Evolutionary conservation across 2,329 filamentous ascomycete genomes (phyloP), one percentile per base, ranked within the genome.

Genomic region (Trichoderma hamatum): DNA sequence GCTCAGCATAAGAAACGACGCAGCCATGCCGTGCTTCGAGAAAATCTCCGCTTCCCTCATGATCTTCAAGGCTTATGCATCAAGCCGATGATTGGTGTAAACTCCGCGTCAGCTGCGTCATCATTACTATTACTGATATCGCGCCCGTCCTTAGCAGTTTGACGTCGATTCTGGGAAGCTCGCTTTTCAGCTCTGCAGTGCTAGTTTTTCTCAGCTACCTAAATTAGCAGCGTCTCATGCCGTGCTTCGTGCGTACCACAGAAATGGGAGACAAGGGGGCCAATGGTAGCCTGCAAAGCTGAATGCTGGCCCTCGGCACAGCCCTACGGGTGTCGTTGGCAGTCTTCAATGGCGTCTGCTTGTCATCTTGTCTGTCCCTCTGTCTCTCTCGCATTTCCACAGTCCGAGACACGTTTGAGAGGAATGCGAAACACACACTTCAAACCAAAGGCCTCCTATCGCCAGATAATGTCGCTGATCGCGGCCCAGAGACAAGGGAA

Each of bases 51-150:
- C 49, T 34, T 28, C 54, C n/a, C 16, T 19, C 16, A 28, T 54
- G 36, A 56, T 65, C 62, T 65, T 54, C 39, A 36, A 19, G 58
- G 63, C 49, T 46, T 49, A 64, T 64, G 61, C 49, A 34, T 54
- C 60, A 34, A 63, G 21, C 49, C 39, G 32, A 28, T 54, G 62
- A 65, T 65, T 65, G 62, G 62, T 39, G 51, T 46, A 39, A 26
- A 19, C 28, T 56, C 51, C 24, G 34, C 52, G 30, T 65, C 62
- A 65, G 62, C 62, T 56, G 62, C 62, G 34, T 54, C 52, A 56
- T 64, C 61, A 21, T 51, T 43, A 28, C 39, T 21, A 21, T 51
- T 43, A 28, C 39, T 21, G 16, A 10, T 19, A n/a, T 43, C 39
- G 39, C 39, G 39, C n/a, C 59, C 46, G 26, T 43, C 19, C 21